A percentile compares a stretch with the other conserved stretches of the same genome.
These are phyloP conservation scores for Sugiyamaella floridensis DNA, from an alignment of 805 yeast species.

Conservation along the genomic window DNA sequence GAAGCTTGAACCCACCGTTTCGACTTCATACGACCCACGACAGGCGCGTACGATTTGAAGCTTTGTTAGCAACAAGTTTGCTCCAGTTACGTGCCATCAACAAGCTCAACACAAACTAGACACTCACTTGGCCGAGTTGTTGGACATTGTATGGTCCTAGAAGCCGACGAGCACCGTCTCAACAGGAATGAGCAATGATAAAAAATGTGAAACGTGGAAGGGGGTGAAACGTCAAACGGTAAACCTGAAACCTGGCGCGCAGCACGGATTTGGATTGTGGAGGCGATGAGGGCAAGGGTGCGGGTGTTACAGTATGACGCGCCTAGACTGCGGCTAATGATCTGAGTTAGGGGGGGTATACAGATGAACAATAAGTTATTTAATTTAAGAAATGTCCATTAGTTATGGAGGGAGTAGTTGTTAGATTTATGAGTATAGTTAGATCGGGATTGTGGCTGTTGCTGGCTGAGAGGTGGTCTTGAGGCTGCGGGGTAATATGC, in stretches of 20 bases:
- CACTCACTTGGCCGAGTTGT: background rate
- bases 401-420: no score
- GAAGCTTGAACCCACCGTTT: constrained; percentile 32
- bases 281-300: background rate
- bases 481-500: no score
- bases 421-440: no score
- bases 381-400: no score
- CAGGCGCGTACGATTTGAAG: constrained; percentile 22
- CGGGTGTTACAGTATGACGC: background rate
- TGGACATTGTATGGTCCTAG: background rate
- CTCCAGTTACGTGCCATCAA: background rate
- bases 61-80: constrained; percentile 5
- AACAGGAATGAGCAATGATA: background rate
- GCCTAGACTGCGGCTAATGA: background rate
- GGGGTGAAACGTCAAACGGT: background rate
- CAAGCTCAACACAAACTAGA: background rate
- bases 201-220: background rate
- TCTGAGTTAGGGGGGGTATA: no score
- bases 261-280: background rate
- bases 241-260: background rate
- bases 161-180: background rate
- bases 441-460: no score
- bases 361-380: no score
- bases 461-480: no score
- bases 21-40: constrained; percentile 27